Percentiles rank a stretch among this genome's conserved stretches.
Evolutionary conservation across 139 green algal genomes (phyloP).

Genomic region (Spirogloea muscicola): DNA sequence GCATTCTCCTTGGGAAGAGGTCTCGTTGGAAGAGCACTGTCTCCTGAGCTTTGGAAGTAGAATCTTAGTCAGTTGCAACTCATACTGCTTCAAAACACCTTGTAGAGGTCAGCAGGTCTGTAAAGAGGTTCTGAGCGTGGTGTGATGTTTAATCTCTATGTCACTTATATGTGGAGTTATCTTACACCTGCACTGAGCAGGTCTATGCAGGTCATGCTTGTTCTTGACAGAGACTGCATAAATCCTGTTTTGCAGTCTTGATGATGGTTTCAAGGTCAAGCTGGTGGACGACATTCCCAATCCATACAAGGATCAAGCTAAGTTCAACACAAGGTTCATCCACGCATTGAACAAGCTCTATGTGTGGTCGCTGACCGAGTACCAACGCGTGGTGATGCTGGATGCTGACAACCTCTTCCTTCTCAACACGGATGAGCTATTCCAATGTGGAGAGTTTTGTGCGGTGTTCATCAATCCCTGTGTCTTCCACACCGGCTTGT

Average conservation of each 20-base stretch:
- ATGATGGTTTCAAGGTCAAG: slow-evolving; percentile 30
- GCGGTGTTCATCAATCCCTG: slow-evolving; percentile 43
- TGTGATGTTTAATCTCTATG: too few relatives aligned
- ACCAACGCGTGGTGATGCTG: slow-evolving; percentile 39
- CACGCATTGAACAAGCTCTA: slow-evolving; percentile 39
- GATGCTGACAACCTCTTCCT: slow-evolving; percentile 38
- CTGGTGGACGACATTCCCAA: slow-evolving; percentile 27
- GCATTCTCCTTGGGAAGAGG: too few relatives aligned
- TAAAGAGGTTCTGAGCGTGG: not conserved
- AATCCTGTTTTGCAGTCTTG: not conserved
- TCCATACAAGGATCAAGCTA: not conserved
- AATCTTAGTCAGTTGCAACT: too few relatives aligned
- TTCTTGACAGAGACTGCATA: too few relatives aligned
- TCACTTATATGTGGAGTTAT: too few relatives aligned
- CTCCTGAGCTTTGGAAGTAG: not conserved
- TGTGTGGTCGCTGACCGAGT: slow-evolving; percentile 35
- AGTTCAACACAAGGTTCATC: slow-evolving; percentile 22
- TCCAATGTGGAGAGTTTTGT: slow-evolving; percentile 43
- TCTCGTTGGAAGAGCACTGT: too few relatives aligned
- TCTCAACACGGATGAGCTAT: slow-evolving; percentile 40
- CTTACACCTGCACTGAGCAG: too few relatives aligned
- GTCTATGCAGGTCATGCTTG: not conserved
- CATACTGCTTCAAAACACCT: too few relatives aligned
- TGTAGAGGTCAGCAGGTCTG: too few relatives aligned
- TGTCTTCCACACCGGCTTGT: slow-evolving; percentile 32